Base-by-base conservation (phyloP, 352 stramenopile species). In the Globisporangium irregulare region DNA sequence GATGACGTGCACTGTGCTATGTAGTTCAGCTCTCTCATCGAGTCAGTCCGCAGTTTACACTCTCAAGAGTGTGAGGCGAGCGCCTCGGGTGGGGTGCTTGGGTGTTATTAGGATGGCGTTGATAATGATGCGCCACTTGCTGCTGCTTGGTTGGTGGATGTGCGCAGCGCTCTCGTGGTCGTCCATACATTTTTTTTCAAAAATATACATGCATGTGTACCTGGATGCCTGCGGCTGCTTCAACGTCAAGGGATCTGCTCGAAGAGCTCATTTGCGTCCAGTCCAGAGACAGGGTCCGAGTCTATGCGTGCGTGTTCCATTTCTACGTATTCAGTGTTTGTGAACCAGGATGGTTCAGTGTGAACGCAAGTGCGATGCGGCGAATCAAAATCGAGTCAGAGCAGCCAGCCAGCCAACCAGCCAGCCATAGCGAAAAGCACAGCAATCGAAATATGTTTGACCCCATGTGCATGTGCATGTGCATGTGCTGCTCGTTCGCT, bases 261-360 rank as follows among this genome's bases (percentile, higher is more conserved):
- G 6, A n/a, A 51, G 6, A 51, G 43, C 43, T 55, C 48, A 27
- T 24, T 27, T 55, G 56, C 20, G 56, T 62, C 56, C 55, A 60
- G 54, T 20, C 36, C 41, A 48, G 41, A 12, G 18, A 4, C 18
- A 24, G 20, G 7, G 12, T 20, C 29, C 32, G 32, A 62, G 56
- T 48, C 32, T 50, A 32, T 55, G 22, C 59, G 59, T 64, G 59
- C 24, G 22, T 54, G 58, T 64, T 64, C 58, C 34, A 64, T 64
- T 64, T 54, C 36, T 50, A 38, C 32, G 29, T 29, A 32, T 32
- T 62, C 32, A 32, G 32, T 20, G 14, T 34, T 18, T 2, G 15
- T 15, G 36, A 41, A 41, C 36, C 41, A 50, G 5, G 36, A 20
- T 46, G 38, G 12, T 6, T 46, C 38, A 46, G 38, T 14, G 0